A percentile compares a stretch with the other conserved stretches of the same genome.
These are phyloP conservation scores for Fraxinus baroniana DNA, from an alignment of 305 asterid genomes.

Conservation along the genomic window DNA sequence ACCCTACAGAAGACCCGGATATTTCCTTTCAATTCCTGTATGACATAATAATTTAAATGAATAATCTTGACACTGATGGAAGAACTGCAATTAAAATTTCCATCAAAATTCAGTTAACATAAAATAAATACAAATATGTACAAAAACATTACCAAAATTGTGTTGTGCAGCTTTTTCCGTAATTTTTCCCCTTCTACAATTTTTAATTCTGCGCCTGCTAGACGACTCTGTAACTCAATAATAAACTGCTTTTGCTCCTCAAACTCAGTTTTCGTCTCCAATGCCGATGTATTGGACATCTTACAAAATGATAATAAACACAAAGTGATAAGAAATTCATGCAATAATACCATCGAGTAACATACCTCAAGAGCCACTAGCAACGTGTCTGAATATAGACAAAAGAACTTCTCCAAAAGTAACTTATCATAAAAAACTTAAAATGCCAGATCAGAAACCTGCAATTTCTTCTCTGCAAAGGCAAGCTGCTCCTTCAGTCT, in stretches of 20 bases:
- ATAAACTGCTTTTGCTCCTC: conserved; percentile 59
- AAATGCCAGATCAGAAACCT: conserved; percentile 40
- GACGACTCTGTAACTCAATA: conserved; percentile 53
- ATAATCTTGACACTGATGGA: not conserved
- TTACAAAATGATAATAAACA: conserved; percentile 25
- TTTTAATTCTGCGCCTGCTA: conserved; percentile 71
- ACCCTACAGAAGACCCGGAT: conserved; percentile 95
- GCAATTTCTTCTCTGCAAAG: conserved; percentile 63
- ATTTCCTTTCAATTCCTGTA: conserved; percentile 94
- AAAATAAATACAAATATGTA: not conserved
- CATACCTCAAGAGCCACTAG: not conserved
- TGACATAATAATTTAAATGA: conserved; percentile 20
- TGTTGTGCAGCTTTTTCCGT: conserved; percentile 82
- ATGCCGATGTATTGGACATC: conserved; percentile 66
- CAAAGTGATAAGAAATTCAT: not conserved
- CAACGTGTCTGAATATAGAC: not conserved
- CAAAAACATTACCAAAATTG: conserved; percentile 59
- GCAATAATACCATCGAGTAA: not conserved
- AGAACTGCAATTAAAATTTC: not conserved
- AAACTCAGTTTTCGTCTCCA: conserved; percentile 64
- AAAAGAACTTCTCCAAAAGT: not conserved
- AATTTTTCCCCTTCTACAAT: conserved; percentile 77
- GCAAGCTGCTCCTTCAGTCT: conserved; percentile 68
- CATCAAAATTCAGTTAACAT: not conserved
- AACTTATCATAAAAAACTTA: conserved; percentile 2